phyloP scores from a whole-genome alignment of 345 rosid species.

The Bruguiera sexangula region DNA sequence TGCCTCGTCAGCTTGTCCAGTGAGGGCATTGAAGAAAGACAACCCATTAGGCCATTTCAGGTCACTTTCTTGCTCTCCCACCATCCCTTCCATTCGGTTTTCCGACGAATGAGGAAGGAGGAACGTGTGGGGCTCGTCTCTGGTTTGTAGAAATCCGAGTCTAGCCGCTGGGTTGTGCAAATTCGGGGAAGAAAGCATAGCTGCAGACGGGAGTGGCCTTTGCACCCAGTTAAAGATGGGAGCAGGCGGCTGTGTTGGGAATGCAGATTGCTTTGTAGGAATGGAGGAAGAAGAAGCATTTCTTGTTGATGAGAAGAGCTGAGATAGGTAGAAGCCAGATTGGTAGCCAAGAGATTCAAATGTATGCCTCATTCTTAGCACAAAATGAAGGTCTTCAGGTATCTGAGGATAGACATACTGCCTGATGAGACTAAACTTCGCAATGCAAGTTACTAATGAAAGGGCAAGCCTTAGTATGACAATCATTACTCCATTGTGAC shows the following conservation, averaged over 20 bases:
- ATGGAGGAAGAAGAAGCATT: constrained; percentile 47
- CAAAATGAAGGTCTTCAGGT: constrained; percentile 97
- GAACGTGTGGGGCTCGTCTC: constrained; percentile 72
- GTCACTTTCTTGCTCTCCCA: constrained; percentile 70
- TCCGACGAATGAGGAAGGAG: constrained; percentile 51
- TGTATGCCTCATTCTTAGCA: constrained; percentile 89
- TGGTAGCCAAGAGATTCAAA: constrained; percentile 93
- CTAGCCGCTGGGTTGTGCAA: constrained; percentile 53
- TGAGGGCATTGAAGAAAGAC: constrained; percentile 74
- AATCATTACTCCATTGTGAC: no score
- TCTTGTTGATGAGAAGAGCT: constrained; percentile 73
- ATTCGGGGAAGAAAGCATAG: constrained; percentile 56
- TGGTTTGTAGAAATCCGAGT: constrained; percentile 54
- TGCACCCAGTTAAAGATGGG: constrained; percentile 62
- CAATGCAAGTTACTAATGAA: neutral
- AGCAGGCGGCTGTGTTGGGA: constrained; percentile 60
- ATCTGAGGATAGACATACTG: constrained; percentile 40
- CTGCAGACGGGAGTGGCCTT: constrained; percentile 44
- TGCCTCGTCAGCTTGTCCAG: constrained; percentile 66
- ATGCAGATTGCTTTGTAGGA: constrained; percentile 50
- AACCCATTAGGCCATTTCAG: constrained; percentile 90
- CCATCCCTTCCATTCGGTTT: constrained; percentile 47
- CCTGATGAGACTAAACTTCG: constrained; percentile 3
- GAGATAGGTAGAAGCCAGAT: constrained; percentile 90
- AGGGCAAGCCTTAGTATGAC: neutral